phyloP scores from a whole-genome alignment of 106 monocot genomes.

The Iris macrosiphon region DNA sequence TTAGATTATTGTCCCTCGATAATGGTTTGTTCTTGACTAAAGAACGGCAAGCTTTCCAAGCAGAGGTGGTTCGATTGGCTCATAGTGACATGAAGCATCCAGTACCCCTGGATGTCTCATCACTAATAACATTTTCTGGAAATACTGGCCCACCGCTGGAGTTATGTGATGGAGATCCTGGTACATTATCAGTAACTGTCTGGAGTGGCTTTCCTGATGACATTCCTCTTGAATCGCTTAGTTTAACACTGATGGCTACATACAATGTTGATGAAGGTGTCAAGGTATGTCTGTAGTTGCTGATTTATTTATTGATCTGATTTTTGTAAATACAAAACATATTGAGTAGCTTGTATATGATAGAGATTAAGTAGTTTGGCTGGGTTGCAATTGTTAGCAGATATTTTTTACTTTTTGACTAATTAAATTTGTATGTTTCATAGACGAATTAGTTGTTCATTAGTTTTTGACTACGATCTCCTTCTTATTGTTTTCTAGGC shows the following conservation, averaged over 20 bases:
- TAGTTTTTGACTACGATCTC: too few species aligned
- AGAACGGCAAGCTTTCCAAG: slow-evolving; percentile 83
- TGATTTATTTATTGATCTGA: not conserved
- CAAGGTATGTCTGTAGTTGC: slow-evolving; percentile 46
- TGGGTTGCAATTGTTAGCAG: not conserved
- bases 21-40: slow-evolving; percentile 61
- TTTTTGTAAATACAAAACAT: too few species aligned
- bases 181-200: slow-evolving; percentile 63
- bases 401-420: not conserved
- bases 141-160: slow-evolving; percentile 80
- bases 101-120: slow-evolving; percentile 95
- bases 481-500: slow-evolving; percentile 46
- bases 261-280: slow-evolving; percentile 79
- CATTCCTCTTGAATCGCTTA: slow-evolving; percentile 85
- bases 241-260: slow-evolving; percentile 69
- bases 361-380: not conserved
- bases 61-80: slow-evolving; percentile 87
- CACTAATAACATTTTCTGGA: slow-evolving; percentile 88
- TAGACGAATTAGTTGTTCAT: too few species aligned
- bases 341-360: not conserved
- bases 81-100: slow-evolving; percentile 88
- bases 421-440: too few species aligned
- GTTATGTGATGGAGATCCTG: slow-evolving; percentile 89
- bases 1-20: slow-evolving; percentile 80
- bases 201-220: slow-evolving; percentile 99